Evolutionary conservation across 805 yeast genomes (phyloP), one percentile per base, ranked within the genome.

Genomic region (Metschnikowia lunata): DNA sequence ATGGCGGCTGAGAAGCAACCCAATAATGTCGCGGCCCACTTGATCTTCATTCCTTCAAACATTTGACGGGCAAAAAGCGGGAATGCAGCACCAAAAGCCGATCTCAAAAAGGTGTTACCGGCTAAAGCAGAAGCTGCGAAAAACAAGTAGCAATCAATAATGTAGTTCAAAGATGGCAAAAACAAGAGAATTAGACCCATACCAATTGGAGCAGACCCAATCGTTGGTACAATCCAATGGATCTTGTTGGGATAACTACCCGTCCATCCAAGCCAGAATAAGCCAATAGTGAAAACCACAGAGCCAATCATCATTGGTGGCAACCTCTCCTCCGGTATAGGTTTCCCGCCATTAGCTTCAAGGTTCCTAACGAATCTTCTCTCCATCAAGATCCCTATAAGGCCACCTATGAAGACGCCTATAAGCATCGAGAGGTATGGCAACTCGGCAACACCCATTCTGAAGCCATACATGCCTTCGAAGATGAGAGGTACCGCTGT

Each of bases 341-440:
- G 51, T 33, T 51, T 51, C 4, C 57, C 57, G 12, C 48, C 49
- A 29, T 54, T 54, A 7, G 42, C 49, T 12, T 42, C 43, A 58
- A 83, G 69, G 28, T 68, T 67, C 34, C 59, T 63, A 30, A 69
- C 58, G 55, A 82, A 85, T 34, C 67, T 64, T 11, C 67, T 74
- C 57, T 88, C 96, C 46, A 63, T 70, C 56, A 64, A 69, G 36
- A 83, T 65, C 56, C 82, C 75, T 46, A 68, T 66, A 0, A 58
- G 47, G 28, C 83, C 81, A 43, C 90, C 88, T 27, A 79, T 36
- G 6, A 76, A 34, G 67, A 81, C 71, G 48, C 97, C 96, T 41
- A 85, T 59, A 40, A 85, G 74, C 64, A 90, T 69, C 15, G 87
- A 83, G 45, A 88, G 61, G 69, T 88, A 89, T 10, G 97, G 96